A percentile compares a stretch with the other conserved stretches of the same genome.
These are phyloP conservation scores for Phycomyces blakesleeanus DNA, from an alignment of 192 early-diverging fungal species.

Conservation along the genomic window DNA sequence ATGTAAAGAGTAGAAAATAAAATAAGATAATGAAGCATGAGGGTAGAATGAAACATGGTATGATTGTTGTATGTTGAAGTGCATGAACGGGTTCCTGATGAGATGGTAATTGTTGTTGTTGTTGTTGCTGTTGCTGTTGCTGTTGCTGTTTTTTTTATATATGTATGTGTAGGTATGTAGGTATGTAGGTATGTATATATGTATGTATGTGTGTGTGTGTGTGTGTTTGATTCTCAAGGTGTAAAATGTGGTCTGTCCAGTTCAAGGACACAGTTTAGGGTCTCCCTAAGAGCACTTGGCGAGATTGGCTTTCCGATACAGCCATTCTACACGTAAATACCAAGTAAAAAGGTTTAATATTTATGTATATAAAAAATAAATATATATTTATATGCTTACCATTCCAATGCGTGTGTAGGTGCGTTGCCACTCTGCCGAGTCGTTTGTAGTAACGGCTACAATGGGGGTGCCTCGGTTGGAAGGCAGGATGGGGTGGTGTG, in stretches of 20 bases:
- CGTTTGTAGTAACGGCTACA: conserved; percentile 63
- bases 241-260: conserved; percentile 5
- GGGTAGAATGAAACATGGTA: too few relatives aligned
- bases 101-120: too few relatives aligned
- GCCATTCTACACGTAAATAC: conserved; percentile 38
- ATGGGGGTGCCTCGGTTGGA: conserved; percentile 57
- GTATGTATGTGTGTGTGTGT: not conserved
- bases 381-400: conserved; percentile 19
- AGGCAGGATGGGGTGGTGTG: conserved; percentile 35
- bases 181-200: not conserved
- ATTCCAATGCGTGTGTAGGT: conserved; percentile 54
- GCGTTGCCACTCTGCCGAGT: conserved; percentile 43
- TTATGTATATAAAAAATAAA: not conserved
- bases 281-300: conserved; percentile 12
- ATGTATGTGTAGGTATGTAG: conserved; percentile 1
- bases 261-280: conserved; percentile 13
- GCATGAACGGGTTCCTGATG: too few relatives aligned
- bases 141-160: not conserved
- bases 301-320: conserved; percentile 53
- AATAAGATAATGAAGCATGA: too few relatives aligned
- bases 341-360: not conserved
- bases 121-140: too few relatives aligned
- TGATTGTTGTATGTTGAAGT: too few relatives aligned
- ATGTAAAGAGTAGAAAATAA: too few relatives aligned
- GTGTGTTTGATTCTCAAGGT: not conserved